Evolutionary conservation across 176 grass and related monocot genomes (phyloP).

Genomic region (Echinochloa phyllopogon): DNA sequence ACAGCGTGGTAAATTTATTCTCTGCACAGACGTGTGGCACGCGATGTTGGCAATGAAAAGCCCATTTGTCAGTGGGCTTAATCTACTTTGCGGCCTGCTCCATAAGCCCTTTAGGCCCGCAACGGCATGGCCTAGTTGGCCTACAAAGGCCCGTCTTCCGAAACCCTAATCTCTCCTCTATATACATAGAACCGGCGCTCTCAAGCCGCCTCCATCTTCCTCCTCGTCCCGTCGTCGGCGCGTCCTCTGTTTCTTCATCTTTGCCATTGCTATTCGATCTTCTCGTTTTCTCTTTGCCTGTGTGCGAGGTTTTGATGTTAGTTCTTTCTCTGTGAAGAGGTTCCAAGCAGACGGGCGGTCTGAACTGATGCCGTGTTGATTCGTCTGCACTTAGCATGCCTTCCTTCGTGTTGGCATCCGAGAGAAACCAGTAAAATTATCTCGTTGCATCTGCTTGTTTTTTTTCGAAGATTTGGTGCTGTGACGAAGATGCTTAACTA

Average conservation of each 20-base stretch:
- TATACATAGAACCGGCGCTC: neutral
- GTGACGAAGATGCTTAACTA: slow-evolving; percentile 60
- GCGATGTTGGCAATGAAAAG: neutral
- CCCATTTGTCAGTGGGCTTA: neutral
- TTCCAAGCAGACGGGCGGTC: slow-evolving; percentile 98
- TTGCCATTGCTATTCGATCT: neutral
- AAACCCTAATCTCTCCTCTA: slow-evolving; percentile 52
- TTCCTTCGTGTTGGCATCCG: slow-evolving; percentile 53
- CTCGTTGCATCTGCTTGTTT: neutral
- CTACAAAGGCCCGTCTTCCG: neutral
- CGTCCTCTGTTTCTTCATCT: neutral
- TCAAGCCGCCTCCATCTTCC: neutral
- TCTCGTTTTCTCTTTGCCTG: neutral
- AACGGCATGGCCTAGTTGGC: no score
- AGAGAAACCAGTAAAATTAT: slow-evolving; percentile 45
- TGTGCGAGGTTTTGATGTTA: neutral
- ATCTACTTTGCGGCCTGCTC: neutral
- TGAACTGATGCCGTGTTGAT: slow-evolving; percentile 99
- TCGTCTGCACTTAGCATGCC: slow-evolving; percentile 68
- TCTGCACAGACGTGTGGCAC: neutral
- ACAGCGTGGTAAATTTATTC: no score
- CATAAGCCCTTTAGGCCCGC: no score
- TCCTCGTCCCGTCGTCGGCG: neutral
- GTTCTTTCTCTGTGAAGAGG: slow-evolving; percentile 75
- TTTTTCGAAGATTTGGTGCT: neutral